Percentiles rank a stretch among this genome's conserved stretches.
These are phyloP conservation scores for Begonia fuchsioides DNA, from an alignment of 306 rosid species.

Conservation along the genomic window DNA sequence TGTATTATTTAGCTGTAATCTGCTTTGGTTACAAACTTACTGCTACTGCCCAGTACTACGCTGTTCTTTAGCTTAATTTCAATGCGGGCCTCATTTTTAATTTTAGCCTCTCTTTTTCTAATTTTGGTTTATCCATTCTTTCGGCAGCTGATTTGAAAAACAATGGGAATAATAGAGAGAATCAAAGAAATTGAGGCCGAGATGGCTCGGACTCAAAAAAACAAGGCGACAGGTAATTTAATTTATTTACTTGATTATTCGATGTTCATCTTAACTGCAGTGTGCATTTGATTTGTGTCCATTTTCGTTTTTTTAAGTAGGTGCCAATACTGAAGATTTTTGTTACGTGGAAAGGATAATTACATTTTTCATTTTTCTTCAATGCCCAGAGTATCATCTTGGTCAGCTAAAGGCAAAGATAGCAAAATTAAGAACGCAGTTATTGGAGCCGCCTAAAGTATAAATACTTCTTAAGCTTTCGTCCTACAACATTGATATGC, in stretches of 20 bases:
- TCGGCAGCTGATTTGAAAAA: constrained; percentile 16
- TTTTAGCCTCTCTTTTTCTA: background rate
- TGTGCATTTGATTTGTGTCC: background rate
- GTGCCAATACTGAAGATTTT: too few species aligned
- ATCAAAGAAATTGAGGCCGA: constrained; percentile 98
- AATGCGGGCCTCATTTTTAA: background rate
- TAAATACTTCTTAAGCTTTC: background rate
- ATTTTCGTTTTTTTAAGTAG: background rate
- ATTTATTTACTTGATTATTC: background rate
- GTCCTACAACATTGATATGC: background rate
- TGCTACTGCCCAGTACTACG: too few species aligned
- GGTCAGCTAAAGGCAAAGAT: constrained; percentile 99
- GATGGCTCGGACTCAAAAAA: constrained; percentile 99
- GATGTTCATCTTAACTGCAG: background rate
- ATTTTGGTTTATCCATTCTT: constrained; percentile 8
- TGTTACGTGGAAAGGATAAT: background rate
- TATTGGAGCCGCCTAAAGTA: constrained; percentile 96
- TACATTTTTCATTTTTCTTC: constrained; percentile 1
- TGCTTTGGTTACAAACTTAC: too few species aligned
- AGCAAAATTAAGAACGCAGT: constrained; percentile 88
- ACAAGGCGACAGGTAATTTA: constrained; percentile 76
- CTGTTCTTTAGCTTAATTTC: too few species aligned
- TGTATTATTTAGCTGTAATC: too few species aligned
- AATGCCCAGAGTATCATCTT: constrained; percentile 77
- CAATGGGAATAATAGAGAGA: constrained; percentile 91